Conservation (phyloP, 495 filamentous ascomycete genomes). For the Podospora pseudoanserina region DNA sequence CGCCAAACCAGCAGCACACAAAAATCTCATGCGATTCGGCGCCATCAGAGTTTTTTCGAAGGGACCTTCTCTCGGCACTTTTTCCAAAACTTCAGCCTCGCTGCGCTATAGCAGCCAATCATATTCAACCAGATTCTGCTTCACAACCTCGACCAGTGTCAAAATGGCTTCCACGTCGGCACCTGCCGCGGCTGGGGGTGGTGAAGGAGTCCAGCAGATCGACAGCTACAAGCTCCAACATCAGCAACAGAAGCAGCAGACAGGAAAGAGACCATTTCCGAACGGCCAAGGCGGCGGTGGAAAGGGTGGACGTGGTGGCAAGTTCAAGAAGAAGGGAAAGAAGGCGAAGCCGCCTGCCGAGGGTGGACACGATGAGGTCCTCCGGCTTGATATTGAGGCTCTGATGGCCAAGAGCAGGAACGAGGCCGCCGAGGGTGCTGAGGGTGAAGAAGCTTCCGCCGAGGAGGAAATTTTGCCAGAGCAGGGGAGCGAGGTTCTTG, state of each 20-base stretch:
- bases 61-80: background rate
- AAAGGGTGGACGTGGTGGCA: slow-evolving; percentile 10
- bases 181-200: background rate
- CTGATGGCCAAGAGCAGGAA: slow-evolving; percentile 52
- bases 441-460: slow-evolving; percentile 11
- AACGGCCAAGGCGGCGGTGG: background rate
- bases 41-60: slow-evolving; percentile 18
- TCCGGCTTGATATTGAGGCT: slow-evolving; percentile 64
- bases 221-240: slow-evolving; percentile 11
- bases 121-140: slow-evolving; percentile 1
- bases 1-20: background rate
- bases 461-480: slow-evolving; percentile 52
- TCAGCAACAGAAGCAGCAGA: slow-evolving; percentile 4
- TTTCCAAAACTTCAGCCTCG: background rate
- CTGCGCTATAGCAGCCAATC: slow-evolving; percentile 5
- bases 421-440: slow-evolving; percentile 24
- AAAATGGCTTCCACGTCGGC: slow-evolving; percentile 17
- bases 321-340: slow-evolving; percentile 21
- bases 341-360: slow-evolving; percentile 25
- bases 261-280: slow-evolving; percentile 13
- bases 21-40: slow-evolving; percentile 11
- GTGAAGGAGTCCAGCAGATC: background rate
- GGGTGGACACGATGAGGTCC: slow-evolving; percentile 66
- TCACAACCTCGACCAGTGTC: background rate
- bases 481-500: slow-evolving; percentile 69